Evolutionary conservation across 345 rosid genomes (phyloP).

Genomic region (Carallia brachiata): DNA sequence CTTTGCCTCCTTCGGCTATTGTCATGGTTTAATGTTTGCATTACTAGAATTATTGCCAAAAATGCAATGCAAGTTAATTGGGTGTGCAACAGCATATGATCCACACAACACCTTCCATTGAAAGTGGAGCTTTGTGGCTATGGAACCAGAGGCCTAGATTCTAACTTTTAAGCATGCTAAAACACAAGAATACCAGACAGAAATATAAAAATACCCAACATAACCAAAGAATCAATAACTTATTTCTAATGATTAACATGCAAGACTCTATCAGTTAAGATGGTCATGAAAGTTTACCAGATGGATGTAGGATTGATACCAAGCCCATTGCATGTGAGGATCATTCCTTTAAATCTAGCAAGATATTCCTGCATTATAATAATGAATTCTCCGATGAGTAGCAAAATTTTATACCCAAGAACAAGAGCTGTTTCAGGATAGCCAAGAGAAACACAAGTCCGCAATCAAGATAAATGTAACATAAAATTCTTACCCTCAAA

Average conservation of each 20-base stretch:
- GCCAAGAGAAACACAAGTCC: slow-evolving; percentile 3
- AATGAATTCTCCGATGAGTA: slow-evolving; percentile 14
- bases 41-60: too few species aligned
- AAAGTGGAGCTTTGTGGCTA: neutral
- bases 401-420: neutral
- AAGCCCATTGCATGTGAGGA: slow-evolving; percentile 88
- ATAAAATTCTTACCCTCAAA: slow-evolving; percentile 53
- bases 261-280: neutral
- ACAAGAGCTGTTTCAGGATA: neutral
- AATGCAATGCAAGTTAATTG: too few species aligned
- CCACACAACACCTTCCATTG: neutral
- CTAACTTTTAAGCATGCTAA: neutral
- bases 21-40: too few species aligned
- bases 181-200: neutral
- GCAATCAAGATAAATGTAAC: neutral
- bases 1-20: too few species aligned
- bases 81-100: too few species aligned
- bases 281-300: slow-evolving; percentile 40
- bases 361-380: slow-evolving; percentile 63
- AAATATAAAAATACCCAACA: neutral
- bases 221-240: neutral
- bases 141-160: neutral
- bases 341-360: slow-evolving; percentile 87
- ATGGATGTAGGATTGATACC: slow-evolving; percentile 62
- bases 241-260: neutral